Evolutionary conservation across 306 rosid species (phyloP).

Genomic region (Acmispon strigosus): DNA sequence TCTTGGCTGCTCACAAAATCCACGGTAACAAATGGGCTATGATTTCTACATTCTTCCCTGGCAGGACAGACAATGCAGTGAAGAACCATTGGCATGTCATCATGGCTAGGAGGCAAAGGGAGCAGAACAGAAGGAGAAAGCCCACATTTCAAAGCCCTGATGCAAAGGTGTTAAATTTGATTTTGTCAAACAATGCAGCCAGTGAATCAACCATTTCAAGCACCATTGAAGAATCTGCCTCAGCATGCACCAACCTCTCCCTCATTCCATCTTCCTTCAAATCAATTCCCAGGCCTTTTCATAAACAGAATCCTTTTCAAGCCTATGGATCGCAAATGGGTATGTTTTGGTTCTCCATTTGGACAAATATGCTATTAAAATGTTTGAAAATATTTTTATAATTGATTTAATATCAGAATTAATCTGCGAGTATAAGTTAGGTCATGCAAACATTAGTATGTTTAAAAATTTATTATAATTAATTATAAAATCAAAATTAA

Average conservation of each 20-base stretch:
- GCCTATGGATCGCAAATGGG: constrained; percentile 28
- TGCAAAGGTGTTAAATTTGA: constrained; percentile 18
- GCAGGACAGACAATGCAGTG: constrained; percentile 73
- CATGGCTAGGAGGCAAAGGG: constrained; percentile 66
- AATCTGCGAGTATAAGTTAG: no score
- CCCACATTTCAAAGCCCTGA: constrained; percentile 7
- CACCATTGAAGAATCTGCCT: constrained; percentile 49
- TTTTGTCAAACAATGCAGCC: constrained; percentile 30
- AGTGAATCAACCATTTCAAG: constrained; percentile 58
- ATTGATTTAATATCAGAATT: no score
- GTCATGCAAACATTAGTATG: no score
- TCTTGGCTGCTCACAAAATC: constrained; percentile 48
- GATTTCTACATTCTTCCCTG: constrained; percentile 67
- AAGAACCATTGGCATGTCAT: constrained; percentile 87
- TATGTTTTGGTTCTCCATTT: constrained; percentile 7
- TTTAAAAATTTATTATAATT: no score
- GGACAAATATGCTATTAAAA: constrained; percentile 18
- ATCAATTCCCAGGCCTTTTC: neutral
- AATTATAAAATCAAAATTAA: neutral
- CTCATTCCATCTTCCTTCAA: constrained; percentile 42
- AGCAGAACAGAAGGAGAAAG: constrained; percentile 58
- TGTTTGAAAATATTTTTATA: constrained; percentile 3
- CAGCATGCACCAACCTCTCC: constrained; percentile 64
- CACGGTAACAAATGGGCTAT: constrained; percentile 84
- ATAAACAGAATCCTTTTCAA: constrained; percentile 11